phyloP scores from a whole-genome alignment of 2,329 filamentous ascomycete species.

The Aspergillus uvarum region DNA sequence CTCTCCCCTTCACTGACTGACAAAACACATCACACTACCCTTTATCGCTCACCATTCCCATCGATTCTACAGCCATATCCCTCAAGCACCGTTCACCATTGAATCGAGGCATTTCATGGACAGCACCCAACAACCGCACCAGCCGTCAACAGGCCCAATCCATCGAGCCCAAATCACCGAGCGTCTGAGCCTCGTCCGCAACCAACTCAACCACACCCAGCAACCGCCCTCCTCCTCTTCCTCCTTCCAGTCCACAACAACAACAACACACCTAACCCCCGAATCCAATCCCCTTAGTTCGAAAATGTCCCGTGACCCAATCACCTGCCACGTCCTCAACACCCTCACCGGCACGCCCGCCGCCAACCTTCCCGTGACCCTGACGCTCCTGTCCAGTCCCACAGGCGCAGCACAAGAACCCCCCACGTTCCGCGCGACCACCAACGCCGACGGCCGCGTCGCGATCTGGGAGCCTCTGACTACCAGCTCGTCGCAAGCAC shows the following conservation, averaged over 20 bases:
- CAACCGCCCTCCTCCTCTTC: slow-evolving; percentile 9
- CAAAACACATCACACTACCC: too few relatives aligned
- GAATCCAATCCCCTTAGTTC: slow-evolving; percentile 10
- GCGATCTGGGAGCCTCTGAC: slow-evolving; percentile 41
- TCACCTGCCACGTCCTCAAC: slow-evolving; percentile 54
- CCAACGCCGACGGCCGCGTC: slow-evolving; percentile 49
- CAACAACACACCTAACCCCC: slow-evolving; percentile 12
- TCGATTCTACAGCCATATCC: neutral
- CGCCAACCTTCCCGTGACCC: slow-evolving; percentile 49
- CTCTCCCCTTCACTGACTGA: neutral
- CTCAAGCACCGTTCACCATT: neutral
- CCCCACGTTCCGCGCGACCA: slow-evolving; percentile 40
- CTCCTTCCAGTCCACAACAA: slow-evolving; percentile 11
- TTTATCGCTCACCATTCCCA: neutral
- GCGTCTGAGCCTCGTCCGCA: slow-evolving; percentile 36
- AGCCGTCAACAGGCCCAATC: slow-evolving; percentile 14
- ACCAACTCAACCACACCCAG: slow-evolving; percentile 26
- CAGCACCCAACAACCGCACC: neutral
- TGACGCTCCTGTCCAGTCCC: slow-evolving; percentile 52
- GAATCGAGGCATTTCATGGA: neutral
- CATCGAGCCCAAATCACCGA: slow-evolving; percentile 28
- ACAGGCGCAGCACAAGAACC: slow-evolving; percentile 14
- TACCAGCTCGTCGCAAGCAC: slow-evolving; percentile 18
- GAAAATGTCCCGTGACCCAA: slow-evolving; percentile 45
- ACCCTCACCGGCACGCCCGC: slow-evolving; percentile 47